Evolutionary conservation across 1,284 basidiomycete genomes (phyloP).

Genomic region (Irpex rosettiformis): DNA sequence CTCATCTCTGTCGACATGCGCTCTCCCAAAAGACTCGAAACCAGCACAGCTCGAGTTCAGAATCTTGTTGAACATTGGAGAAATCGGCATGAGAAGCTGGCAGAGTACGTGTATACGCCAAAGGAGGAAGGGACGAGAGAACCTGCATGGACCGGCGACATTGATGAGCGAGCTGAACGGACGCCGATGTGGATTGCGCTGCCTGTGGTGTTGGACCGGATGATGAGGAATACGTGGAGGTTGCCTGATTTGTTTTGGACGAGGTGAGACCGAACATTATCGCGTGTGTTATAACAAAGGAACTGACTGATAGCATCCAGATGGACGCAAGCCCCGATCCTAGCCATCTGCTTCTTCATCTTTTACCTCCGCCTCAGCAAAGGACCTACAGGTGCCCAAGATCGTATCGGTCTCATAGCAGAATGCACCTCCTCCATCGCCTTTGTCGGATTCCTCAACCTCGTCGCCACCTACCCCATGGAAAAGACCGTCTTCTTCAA

Average conservation of each 20-base stretch:
- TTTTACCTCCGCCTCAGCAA: conserved; percentile 17
- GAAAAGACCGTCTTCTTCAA: conserved; percentile 16
- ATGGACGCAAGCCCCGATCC: conserved; percentile 14
- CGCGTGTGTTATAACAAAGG: no score
- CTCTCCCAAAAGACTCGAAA: not conserved
- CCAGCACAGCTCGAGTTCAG: conserved; percentile 11
- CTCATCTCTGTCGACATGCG: conserved; percentile 17
- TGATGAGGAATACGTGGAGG: conserved; percentile 13
- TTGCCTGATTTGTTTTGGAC: conserved; percentile 17
- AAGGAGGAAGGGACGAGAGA: not conserved
- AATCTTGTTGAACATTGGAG: conserved; percentile 12
- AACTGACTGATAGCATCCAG: not conserved
- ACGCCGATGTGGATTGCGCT: conserved; percentile 16
- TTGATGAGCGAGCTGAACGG: conserved; percentile 7
- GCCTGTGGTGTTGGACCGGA: conserved; percentile 16
- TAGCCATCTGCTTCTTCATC: conserved; percentile 15
- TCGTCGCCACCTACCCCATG: conserved; percentile 13
- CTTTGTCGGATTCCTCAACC: conserved; percentile 18
- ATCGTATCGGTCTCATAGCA: conserved; percentile 16
- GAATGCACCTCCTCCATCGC: conserved; percentile 13
- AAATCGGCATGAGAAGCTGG: conserved; percentile 11
- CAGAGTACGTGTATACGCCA: conserved; percentile 1
- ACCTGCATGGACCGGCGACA: no score
- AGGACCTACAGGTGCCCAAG: conserved; percentile 16
- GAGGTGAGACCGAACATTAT: not conserved